Evolutionary conservation across 495 filamentous ascomycete species (phyloP), one percentile per base, ranked within the genome.

Genomic region (Xylaria sp.): DNA sequence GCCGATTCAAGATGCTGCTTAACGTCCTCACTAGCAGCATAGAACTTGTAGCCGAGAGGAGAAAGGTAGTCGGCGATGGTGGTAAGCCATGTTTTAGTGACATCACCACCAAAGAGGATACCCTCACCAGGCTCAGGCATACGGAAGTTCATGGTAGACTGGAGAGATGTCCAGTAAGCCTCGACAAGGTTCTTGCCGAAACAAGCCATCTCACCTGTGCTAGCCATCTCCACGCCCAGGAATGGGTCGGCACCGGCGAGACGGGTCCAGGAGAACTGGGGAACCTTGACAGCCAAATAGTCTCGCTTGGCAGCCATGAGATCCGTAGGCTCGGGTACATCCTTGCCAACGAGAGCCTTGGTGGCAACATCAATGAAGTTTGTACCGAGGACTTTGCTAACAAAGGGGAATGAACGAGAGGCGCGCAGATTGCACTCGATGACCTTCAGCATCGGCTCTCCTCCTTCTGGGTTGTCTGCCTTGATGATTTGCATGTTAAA

Each of bases 401-500:
- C 93, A 81, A 98, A 98, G 76, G 96, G 96, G 90, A 98, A 98
- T 3, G 95, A 98, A 48, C 95, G 94, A 58, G 95, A 98, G 53
- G 96, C 96, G 75, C 95, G 96, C 72, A 98, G 91, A 80, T 98
- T 98, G 86, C 95, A 98, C 84, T 98, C 95, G 73, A 98, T 98
- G 75, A 98, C 95, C 86, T 98, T 98, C 61, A 98, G 88, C 62
- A 85, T 81, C 24, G 92, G 89, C 73, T 92, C 88, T 35, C 88
- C 90, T 61, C 90, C 91, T 68, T 91, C 90, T 21, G 88, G 85
- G 72, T 91, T 83, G 5, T 91, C 85, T 53, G 93, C 94, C 84
- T 97, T 97, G 88, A 98, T 98, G 82, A 98, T 97, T 83, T 98
- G 95, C 96, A 98, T 98, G 87, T 98, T 98, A 89, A 98, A 98